Evolutionary conservation across 805 yeast species (phyloP), one percentile per base, ranked within the genome.

Genomic region (Saturnispora quitensis): DNA sequence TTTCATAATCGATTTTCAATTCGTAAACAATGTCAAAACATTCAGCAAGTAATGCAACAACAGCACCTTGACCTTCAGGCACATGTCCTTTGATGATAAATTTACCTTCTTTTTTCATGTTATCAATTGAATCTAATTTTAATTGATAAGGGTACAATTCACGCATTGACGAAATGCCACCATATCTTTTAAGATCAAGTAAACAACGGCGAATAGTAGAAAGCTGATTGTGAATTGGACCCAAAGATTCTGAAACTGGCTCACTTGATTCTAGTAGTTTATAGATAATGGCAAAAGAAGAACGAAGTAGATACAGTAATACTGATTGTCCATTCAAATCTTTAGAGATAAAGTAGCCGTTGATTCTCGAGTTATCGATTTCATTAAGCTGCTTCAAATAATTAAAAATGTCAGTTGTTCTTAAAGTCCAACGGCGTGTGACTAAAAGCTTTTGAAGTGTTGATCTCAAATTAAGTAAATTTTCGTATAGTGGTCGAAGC

Each of bases 41-140:
- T 65, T 90, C 97, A 3, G 96, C 93, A 48, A 91, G 72, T 52
- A 91, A 70, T 1, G 96, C 96, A 66, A 82, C 89, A 56, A 93
- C 73, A n/a, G 95, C 81, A 5, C 97, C 99, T 68, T 93, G 99
- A 12, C 99, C 99, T 65, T 93, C 98, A 2, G 99, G 99, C 43
- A 93, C 85, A 56, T 88, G 86, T 48, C 82, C 87, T 55, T 86
- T 88, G 45, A 89, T 85, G 62, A 86, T 81, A 62, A 93, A 93
- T 71, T 88, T 91, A 7, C 99, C 99, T 65, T 93, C 98, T 13
- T 71, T 75, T 62, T 97, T 80, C 62, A 85, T 64, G 62, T 89
- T 86, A 66, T 93, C 99, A 54, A 93, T 75, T 15, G 93, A 83
- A 2, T 95, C 93, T 51, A 93, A 74, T 69, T 93, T 93, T 81